phyloP scores from a whole-genome alignment of 2,329 filamentous ascomycete genomes.

The Cytospora chrysosperma region DNA sequence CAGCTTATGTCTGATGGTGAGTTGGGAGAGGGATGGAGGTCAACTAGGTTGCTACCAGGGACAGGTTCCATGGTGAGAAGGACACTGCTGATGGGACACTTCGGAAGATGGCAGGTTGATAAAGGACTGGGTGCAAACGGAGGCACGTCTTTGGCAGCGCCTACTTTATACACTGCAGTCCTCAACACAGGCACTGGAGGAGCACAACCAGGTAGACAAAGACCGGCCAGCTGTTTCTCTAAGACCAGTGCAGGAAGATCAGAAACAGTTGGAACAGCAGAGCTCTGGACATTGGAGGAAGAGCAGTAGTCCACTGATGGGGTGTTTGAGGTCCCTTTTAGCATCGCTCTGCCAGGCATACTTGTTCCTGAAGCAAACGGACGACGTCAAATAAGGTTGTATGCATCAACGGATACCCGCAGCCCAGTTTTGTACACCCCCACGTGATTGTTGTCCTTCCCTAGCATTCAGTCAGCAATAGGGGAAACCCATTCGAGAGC shows the following conservation, averaged over 20 bases:
- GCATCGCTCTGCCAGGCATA: conserved; percentile 3
- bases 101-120: conserved; percentile 12
- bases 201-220: conserved; percentile 17
- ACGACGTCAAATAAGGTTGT: conserved; percentile 38
- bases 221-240: conserved; percentile 1
- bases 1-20: conserved; percentile 10
- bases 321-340: conserved; percentile 16
- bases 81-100: not conserved
- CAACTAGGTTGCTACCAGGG: not conserved
- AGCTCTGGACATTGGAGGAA: conserved; percentile 15
- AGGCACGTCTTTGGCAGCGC: conserved; percentile 25
- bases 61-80: conserved; percentile 10
- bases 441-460: conserved; percentile 36
- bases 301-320: not conserved
- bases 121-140: conserved; percentile 32
- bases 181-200: conserved; percentile 17
- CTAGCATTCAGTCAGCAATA: conserved; percentile 7
- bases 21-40: not conserved
- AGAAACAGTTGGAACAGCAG: conserved; percentile 16
- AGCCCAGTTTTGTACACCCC: conserved; percentile 37
- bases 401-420: conserved; percentile 39
- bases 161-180: conserved; percentile 31
- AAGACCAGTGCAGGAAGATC: conserved; percentile 18
- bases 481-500: not conserved
- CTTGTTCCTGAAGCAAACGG: conserved; percentile 24